These are phyloP conservation scores for Prunus fruticosa DNA, from an alignment of 306 rosid species.

Conservation along the genomic window DNA sequence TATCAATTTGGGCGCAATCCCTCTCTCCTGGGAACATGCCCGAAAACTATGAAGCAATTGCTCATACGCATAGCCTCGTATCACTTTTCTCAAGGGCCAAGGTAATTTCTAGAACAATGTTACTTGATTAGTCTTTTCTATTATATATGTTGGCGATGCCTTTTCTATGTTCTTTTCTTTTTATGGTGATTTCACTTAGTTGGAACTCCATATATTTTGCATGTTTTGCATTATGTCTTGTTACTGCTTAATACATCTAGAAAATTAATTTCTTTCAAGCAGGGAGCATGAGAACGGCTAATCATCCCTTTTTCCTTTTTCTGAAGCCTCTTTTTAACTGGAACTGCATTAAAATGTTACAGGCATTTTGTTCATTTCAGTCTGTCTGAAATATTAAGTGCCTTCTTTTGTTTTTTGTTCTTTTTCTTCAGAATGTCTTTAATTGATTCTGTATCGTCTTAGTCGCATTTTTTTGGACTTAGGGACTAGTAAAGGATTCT, in stretches of 20 bases:
- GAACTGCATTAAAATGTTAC: not conserved
- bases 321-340: not conserved
- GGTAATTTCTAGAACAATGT: constrained; percentile 43
- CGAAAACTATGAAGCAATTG: constrained; percentile 86
- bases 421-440: not conserved
- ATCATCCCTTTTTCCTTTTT: not conserved
- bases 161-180: not conserved
- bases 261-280: not conserved
- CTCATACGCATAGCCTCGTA: constrained; percentile 76
- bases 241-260: not conserved
- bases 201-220: not conserved
- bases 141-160: constrained; percentile 18
- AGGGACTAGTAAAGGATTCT: not conserved
- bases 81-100: constrained; percentile 74
- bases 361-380: not conserved
- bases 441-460: not conserved
- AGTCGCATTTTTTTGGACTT: not conserved
- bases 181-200: not conserved
- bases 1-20: constrained; percentile 84
- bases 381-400: not conserved
- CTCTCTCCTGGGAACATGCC: constrained; percentile 74
- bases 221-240: not conserved
- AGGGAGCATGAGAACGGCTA: not conserved
- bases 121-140: constrained; percentile 8
- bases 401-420: too few species aligned